phyloP scores from a whole-genome alignment of 768 basidiomycete species.

The Boletus pseudopeckii region DNA sequence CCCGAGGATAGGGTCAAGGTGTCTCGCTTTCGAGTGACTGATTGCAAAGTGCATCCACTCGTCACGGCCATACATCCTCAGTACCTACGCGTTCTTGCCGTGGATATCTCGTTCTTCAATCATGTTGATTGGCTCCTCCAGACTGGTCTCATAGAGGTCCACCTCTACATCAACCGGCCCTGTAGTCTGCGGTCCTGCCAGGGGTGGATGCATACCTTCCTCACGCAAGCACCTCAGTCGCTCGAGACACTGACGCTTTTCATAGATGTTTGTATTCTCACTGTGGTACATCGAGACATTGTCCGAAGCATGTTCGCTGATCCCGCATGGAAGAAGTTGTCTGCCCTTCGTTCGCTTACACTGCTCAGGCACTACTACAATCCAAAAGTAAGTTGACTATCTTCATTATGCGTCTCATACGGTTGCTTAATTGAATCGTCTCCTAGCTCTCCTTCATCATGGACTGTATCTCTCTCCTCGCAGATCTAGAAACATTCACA shows the following conservation, averaged over 20 bases:
- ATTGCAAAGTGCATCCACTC: accelerated
- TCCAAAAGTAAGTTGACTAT: neutral
- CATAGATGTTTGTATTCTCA: accelerated
- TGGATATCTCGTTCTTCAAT: neutral
- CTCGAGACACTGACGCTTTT: constrained; percentile 1
- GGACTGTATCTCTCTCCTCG: neutral
- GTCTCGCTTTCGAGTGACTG: neutral
- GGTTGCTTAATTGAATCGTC: neutral
- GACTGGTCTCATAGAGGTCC: constrained; percentile 5
- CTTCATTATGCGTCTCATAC: neutral
- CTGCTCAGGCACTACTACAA: neutral
- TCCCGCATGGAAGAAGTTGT: neutral
- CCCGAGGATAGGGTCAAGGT: constrained; percentile 4
- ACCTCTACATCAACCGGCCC: neutral
- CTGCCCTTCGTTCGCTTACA: constrained; percentile 8
- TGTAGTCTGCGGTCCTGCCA: no score
- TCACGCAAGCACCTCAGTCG: neutral
- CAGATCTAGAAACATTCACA: neutral
- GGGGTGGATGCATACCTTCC: neutral
- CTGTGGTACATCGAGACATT: no score
- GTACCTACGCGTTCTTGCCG: neutral
- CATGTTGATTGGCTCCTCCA: neutral
- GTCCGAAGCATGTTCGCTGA: neutral
- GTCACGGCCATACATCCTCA: neutral
- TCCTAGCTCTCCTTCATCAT: neutral